Conservation (phyloP, 2,329 filamentous ascomycete species). For the Apiospora saccharicola region DNA sequence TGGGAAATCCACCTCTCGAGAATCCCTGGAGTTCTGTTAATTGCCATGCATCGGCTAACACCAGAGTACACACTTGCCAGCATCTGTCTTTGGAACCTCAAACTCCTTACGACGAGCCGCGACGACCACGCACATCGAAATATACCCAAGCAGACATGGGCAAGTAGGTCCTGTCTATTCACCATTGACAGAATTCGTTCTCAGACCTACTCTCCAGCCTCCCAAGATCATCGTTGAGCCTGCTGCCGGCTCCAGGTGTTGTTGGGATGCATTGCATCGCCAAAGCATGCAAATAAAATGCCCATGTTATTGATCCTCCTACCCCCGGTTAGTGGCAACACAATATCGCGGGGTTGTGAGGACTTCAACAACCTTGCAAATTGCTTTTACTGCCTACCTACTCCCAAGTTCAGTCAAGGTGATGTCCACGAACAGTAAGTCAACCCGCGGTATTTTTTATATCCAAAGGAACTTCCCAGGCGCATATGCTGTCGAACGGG, state of each 20-base stretch:
- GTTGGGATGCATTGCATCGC: neutral
- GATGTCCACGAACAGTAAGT: neutral
- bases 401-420: neutral
- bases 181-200: neutral
- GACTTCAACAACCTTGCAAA: conserved; percentile 6
- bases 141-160: neutral
- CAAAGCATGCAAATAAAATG: neutral
- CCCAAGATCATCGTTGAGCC: neutral
- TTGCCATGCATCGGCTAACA: conserved; percentile 21
- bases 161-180: neutral
- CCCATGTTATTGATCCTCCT: neutral
- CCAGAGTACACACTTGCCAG: neutral
- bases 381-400: too few species aligned
- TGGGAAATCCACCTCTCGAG: conserved; percentile 5
- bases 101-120: conserved; percentile 17
- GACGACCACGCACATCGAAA: neutral
- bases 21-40: neutral
- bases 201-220: neutral
- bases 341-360: neutral
- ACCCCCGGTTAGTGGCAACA: neutral
- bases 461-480: conserved; percentile 8
- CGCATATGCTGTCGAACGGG: conserved; percentile 17
- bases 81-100: neutral
- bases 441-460: neutral
- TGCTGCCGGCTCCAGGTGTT: neutral